Evolutionary conservation across 108 stramenopile genomes (phyloP).

Genomic region (Halocafeteria seosinensis): DNA sequence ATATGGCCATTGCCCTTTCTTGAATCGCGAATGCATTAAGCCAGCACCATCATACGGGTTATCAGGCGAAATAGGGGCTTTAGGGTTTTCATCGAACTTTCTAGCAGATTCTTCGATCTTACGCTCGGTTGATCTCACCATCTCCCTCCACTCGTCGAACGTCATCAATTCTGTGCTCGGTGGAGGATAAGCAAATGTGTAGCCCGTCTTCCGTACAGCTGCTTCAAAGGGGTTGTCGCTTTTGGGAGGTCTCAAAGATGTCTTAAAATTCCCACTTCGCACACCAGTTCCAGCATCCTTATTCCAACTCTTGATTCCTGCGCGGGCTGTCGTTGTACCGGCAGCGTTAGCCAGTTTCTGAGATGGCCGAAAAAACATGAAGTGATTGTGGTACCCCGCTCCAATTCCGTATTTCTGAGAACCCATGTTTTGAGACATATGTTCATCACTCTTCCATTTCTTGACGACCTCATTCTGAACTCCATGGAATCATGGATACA

Average conservation of each 20-base stretch:
- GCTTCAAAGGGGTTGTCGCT: too few species aligned
- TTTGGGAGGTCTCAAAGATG: too few species aligned
- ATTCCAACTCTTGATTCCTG: too few species aligned
- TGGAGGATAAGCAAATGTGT: not conserved
- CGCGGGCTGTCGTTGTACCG: too few species aligned
- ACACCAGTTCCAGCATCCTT: too few species aligned
- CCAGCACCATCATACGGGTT: not conserved
- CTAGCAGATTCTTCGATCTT: not conserved
- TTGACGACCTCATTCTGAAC: not conserved
- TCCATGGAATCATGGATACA: not conserved
- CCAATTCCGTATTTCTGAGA: not conserved
- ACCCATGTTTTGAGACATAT: not conserved
- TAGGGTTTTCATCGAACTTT: not conserved
- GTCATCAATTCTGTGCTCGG: not conserved
- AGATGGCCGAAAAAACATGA: slow-evolving; percentile 1
- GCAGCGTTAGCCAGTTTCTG: too few species aligned
- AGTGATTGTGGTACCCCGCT: not conserved
- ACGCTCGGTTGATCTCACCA: not conserved
- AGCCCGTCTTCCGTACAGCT: not conserved
- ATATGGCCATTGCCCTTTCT: not conserved
- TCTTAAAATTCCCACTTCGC: too few species aligned
- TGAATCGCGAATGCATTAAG: too few species aligned
- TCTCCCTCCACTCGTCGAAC: not conserved
- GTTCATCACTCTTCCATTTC: not conserved
- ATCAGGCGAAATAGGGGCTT: not conserved